phyloP scores from a whole-genome alignment of 148 eudicot genomes.

The Vaccinium darrowii region DNA sequence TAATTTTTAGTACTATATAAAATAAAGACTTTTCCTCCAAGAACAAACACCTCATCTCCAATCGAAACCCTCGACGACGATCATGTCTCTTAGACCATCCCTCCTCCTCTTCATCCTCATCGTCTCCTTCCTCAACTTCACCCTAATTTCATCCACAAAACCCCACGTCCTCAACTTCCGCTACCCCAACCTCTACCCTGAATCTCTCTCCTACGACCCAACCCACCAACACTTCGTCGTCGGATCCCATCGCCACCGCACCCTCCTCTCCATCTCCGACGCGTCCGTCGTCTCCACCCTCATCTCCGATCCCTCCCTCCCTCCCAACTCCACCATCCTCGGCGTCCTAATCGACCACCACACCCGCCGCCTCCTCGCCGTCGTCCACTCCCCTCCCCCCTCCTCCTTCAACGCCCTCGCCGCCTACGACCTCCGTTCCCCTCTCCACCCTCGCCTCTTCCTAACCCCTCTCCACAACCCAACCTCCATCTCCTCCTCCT shows the following conservation, averaged over 20 bases:
- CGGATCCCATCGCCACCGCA: conserved; percentile 46
- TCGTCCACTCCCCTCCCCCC: conserved; percentile 31
- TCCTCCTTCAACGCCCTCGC: conserved; percentile 54
- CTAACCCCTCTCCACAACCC: conserved; percentile 49
- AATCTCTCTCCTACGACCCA: conserved; percentile 67
- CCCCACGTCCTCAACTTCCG: conserved; percentile 60
- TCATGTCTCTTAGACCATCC: neutral
- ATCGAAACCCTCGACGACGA: neutral
- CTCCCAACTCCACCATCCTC: conserved; percentile 48
- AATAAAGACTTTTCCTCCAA: no score
- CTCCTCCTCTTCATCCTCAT: conserved; percentile 12
- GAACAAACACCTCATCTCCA: neutral
- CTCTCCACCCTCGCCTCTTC: conserved; percentile 35
- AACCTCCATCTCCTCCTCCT: conserved; percentile 8
- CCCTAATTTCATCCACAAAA: conserved; percentile 16
- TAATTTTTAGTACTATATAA: no score
- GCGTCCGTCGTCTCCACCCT: conserved; percentile 64
- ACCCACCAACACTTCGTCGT: conserved; percentile 64
- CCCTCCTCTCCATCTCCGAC: conserved; percentile 65
- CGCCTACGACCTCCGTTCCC: conserved; percentile 53
- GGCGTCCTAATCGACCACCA: conserved; percentile 58
- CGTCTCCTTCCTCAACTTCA: conserved; percentile 14
- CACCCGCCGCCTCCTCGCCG: conserved; percentile 63
- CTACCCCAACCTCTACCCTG: conserved; percentile 64
- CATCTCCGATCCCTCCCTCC: conserved; percentile 39